Evolutionary conservation across 345 rosid species (phyloP).

Genomic region (Dimocarpus longan): DNA sequence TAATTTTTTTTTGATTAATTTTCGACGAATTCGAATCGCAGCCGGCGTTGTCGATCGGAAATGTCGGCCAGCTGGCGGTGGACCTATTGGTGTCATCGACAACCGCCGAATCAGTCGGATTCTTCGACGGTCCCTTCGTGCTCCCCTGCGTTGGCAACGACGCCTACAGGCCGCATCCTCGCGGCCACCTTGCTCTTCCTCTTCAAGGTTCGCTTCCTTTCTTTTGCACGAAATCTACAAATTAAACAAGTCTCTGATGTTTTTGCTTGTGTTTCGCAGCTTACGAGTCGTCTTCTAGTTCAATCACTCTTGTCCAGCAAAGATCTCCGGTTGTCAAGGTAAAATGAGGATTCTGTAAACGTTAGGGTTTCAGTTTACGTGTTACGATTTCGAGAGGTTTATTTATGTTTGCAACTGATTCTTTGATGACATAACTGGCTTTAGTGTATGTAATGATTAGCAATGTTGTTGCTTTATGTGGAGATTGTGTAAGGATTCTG

Average conservation of each 20-base stretch:
- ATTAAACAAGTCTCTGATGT: not conserved
- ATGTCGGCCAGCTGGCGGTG: constrained; percentile 87
- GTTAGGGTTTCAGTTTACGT: not conserved
- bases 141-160: constrained; percentile 94
- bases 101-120: constrained; percentile 69
- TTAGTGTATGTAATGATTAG: not conserved
- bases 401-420: not conserved
- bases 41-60: constrained; percentile 94
- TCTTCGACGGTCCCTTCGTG: constrained; percentile 68
- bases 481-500: not conserved
- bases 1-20: not conserved
- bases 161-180: constrained; percentile 69
- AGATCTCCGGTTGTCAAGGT: constrained; percentile 86
- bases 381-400: not conserved
- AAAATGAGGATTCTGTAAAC: not conserved
- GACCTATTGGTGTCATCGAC: constrained; percentile 82
- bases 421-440: not conserved
- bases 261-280: constrained; percentile 41
- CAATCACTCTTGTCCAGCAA: constrained; percentile 64
- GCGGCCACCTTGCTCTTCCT: constrained; percentile 77
- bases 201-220: constrained; percentile 63
- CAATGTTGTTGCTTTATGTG: not conserved
- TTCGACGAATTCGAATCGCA: constrained; percentile 22
- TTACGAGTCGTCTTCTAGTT: constrained; percentile 55
- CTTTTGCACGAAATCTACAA: not conserved